Conservation (phyloP, 1,284 basidiomycete genomes). For the Phenoliferia sp. region DNA sequence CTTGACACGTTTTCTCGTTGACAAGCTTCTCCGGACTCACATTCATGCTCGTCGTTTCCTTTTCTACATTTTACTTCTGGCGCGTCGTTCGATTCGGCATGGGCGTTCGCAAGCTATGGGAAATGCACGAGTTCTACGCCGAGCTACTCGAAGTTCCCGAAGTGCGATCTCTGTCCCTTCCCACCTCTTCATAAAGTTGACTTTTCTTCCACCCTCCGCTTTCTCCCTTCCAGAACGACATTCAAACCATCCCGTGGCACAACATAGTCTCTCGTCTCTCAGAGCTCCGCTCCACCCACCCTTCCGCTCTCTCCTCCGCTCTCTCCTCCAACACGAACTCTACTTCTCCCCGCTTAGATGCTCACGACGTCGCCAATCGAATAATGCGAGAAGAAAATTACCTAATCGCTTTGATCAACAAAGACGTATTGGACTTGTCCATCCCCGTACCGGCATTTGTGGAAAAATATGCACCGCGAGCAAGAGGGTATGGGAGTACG, state of each 20-base stretch:
- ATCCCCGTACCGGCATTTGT: constrained; percentile 61
- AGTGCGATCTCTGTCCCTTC: constrained; percentile 40
- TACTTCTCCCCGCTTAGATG: constrained; percentile 68
- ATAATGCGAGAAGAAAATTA: constrained; percentile 98
- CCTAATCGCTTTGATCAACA: constrained; percentile 94
- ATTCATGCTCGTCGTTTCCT: constrained; percentile 68
- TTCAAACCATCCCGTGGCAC: constrained; percentile 95
- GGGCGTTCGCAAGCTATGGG: constrained; percentile 65
- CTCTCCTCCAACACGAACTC: constrained; percentile 43
- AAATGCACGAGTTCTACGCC: constrained; percentile 84
- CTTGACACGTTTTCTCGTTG: neutral
- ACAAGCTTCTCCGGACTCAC: constrained; percentile 71
- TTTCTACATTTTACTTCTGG: constrained; percentile 70
- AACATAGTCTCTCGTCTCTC: constrained; percentile 82
- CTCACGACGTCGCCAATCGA: constrained; percentile 92
- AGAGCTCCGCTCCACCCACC: constrained; percentile 34
- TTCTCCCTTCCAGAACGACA: constrained; percentile 67
- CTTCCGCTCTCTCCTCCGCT: constrained; percentile 34
- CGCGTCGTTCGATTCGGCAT: constrained; percentile 49
- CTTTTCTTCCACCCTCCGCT: neutral
- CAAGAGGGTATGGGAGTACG: constrained; percentile 55
- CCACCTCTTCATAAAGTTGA: neutral
- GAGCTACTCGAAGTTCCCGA: constrained; percentile 55
- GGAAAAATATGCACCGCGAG: constrained; percentile 10
- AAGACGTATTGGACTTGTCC: constrained; percentile 83